Evolutionary conservation across 2,329 filamentous ascomycete species (phyloP).

Genomic region (Penicillium sp.): DNA sequence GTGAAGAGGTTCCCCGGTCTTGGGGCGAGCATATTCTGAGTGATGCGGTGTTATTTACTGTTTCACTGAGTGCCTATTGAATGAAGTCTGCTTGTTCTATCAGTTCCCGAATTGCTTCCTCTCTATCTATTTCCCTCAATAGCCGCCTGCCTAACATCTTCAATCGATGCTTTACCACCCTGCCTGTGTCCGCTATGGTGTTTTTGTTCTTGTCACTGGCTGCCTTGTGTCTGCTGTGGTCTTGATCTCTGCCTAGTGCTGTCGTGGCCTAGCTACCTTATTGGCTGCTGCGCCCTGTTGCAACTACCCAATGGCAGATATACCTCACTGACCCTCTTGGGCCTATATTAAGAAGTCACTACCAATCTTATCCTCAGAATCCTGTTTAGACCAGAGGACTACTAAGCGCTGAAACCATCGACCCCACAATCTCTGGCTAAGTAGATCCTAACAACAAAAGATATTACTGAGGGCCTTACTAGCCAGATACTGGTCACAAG

Average conservation of each 20-base stretch:
- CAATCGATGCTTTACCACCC: background rate
- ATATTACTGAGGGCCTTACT: background rate
- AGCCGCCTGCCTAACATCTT: background rate
- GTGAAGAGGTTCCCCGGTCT: background rate
- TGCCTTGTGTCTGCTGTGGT: background rate
- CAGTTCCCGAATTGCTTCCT: background rate
- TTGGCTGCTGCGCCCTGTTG: background rate
- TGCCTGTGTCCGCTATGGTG: background rate
- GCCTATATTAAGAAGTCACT: background rate
- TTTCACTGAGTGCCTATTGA: background rate
- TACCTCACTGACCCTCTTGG: background rate
- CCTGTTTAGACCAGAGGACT: background rate
- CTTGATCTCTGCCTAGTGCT: background rate
- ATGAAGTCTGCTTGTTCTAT: background rate
- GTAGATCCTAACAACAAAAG: background rate
- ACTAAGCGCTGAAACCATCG: too few relatives aligned
- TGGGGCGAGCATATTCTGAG: background rate
- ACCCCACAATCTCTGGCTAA: background rate
- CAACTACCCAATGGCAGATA: background rate
- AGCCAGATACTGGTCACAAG: background rate
- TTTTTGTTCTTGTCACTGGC: background rate
- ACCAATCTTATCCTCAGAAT: background rate
- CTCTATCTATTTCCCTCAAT: background rate
- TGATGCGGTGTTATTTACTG: background rate
- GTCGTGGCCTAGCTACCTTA: background rate